phyloP scores from a whole-genome alignment of 345 rosid genomes.

The Euclidium syriacum region DNA sequence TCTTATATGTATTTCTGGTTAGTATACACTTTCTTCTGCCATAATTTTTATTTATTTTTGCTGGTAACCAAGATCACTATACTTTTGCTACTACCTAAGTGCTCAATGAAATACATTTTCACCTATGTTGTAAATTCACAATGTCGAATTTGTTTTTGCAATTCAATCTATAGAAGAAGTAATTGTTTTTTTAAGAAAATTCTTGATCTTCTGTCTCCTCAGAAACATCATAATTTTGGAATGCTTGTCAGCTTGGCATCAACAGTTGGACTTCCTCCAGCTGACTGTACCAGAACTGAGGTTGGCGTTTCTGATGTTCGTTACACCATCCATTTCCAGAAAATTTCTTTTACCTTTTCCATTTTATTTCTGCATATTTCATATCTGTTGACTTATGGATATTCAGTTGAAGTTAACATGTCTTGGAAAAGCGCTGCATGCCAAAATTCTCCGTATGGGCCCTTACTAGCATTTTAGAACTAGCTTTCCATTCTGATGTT shows the following conservation, averaged over 20 bases:
- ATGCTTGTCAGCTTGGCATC: slow-evolving; percentile 54
- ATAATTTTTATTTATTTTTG: background rate
- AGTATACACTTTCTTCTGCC: slow-evolving; percentile 3
- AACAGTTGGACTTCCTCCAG: slow-evolving; percentile 53
- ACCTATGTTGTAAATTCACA: background rate
- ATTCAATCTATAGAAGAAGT: background rate
- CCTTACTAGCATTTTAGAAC: background rate
- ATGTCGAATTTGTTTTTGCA: background rate
- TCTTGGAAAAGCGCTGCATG: background rate
- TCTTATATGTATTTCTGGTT: slow-evolving; percentile 3
- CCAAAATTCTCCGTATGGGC: background rate
- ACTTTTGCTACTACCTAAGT: background rate
- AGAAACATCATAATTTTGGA: slow-evolving; percentile 63
- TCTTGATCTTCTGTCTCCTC: slow-evolving; percentile 24
- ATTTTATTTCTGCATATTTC: background rate
- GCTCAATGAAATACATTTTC: background rate
- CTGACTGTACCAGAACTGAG: slow-evolving; percentile 50
- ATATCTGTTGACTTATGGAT: slow-evolving; percentile 1
- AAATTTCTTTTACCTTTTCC: background rate
- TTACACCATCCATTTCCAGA: background rate
- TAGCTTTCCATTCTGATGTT: background rate
- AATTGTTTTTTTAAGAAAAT: background rate
- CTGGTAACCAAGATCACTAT: background rate
- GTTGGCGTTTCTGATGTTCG: slow-evolving; percentile 36
- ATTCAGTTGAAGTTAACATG: slow-evolving; percentile 4